phyloP scores from a whole-genome alignment of 2,329 filamentous ascomycete species.

The Cadophora luteo-olivacea region DNA sequence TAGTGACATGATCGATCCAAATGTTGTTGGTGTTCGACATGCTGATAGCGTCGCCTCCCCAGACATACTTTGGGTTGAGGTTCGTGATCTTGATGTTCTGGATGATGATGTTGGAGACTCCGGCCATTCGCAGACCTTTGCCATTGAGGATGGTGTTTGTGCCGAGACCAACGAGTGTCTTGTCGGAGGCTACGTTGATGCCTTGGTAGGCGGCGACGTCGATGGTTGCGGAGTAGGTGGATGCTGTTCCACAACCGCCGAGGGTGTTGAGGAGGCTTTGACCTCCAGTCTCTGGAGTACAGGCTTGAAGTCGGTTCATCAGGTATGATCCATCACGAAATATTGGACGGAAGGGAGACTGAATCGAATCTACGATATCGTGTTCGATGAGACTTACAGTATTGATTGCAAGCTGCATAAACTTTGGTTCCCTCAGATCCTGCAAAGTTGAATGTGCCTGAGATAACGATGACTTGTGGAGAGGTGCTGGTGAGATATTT shows the following conservation, averaged over 20 bases:
- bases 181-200: conserved; percentile 40
- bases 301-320: conserved; percentile 8
- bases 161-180: conserved; percentile 39
- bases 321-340: not conserved
- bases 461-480: conserved; percentile 63
- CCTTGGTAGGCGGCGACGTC: conserved; percentile 32
- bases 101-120: conserved; percentile 39
- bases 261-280: conserved; percentile 30
- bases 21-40: conserved; percentile 43
- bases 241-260: conserved; percentile 22
- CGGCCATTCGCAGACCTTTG: conserved; percentile 37
- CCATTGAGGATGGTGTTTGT: conserved; percentile 36
- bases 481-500: conserved; percentile 59
- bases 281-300: conserved; percentile 19
- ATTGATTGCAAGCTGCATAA: conserved; percentile 20
- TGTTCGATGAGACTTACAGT: conserved; percentile 5
- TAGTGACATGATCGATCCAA: conserved; percentile 44
- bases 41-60: conserved; percentile 47
- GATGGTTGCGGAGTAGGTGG: conserved; percentile 17
- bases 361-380: not conserved
- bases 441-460: conserved; percentile 49
- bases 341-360: not conserved
- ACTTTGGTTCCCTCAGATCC: conserved; percentile 27
- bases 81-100: conserved; percentile 41
- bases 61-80: conserved; percentile 47